Percentiles rank a stretch among this genome's conserved stretches.
These are phyloP conservation scores for Phoenix dactylifera DNA, from an alignment of 176 grass and related monocot genomes.

Conservation along the genomic window DNA sequence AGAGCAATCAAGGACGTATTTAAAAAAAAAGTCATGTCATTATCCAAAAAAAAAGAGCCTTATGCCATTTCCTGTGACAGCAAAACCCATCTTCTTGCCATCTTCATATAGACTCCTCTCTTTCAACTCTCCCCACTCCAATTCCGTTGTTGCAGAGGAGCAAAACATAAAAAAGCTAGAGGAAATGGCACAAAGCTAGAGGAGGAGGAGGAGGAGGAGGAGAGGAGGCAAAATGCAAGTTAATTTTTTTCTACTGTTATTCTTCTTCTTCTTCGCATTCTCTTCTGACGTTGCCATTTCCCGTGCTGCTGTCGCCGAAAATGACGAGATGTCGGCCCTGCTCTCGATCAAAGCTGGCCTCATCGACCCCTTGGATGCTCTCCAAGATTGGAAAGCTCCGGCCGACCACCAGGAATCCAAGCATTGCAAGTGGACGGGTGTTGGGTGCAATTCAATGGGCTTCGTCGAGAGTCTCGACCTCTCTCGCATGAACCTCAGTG, in stretches of 20 bases:
- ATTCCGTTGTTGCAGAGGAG: no score
- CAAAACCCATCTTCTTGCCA: no score
- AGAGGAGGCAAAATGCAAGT: slow-evolving; percentile 7
- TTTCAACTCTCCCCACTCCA: no score
- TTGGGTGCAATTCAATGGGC: slow-evolving; percentile 47
- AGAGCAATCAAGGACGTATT: no score
- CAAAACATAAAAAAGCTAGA: slow-evolving; percentile 1
- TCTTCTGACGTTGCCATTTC: slow-evolving; percentile 2
- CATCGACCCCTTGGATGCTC: slow-evolving; percentile 41
- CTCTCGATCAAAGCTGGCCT: slow-evolving; percentile 62
- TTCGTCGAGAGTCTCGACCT: slow-evolving; percentile 48
- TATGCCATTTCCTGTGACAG: no score
- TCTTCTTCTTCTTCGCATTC: slow-evolving; percentile 14
- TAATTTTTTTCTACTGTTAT: slow-evolving; percentile 6
- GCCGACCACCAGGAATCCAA: background rate
- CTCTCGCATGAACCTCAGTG: slow-evolving; percentile 68
- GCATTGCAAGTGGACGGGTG: slow-evolving; percentile 72
- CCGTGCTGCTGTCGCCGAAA: slow-evolving; percentile 15
- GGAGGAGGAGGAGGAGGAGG: slow-evolving; percentile 3
- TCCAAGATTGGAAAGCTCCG: slow-evolving; percentile 41
- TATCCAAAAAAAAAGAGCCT: no score
- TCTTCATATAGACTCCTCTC: no score
- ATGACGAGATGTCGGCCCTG: slow-evolving; percentile 40
- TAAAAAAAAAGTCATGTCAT: no score
- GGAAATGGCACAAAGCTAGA: slow-evolving; percentile 8